These are phyloP conservation scores for Fusarium concolor DNA, from an alignment of 2,329 filamentous ascomycete species.

Conservation along the genomic window DNA sequence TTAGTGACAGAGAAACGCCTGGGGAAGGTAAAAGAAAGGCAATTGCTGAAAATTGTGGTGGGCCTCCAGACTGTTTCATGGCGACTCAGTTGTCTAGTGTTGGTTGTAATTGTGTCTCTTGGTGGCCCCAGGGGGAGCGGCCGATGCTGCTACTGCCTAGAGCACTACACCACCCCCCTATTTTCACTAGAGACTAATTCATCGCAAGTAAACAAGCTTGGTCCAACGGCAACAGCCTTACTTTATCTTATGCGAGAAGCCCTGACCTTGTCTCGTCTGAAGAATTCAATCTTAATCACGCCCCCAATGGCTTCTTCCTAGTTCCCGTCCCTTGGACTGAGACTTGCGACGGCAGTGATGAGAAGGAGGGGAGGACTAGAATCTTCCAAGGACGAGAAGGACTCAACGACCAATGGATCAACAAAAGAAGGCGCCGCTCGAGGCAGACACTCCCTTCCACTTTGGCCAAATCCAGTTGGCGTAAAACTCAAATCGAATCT, in stretches of 20 bases:
- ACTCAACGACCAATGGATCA: background rate
- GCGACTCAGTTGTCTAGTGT: background rate
- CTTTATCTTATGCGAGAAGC: background rate
- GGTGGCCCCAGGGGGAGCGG: too few species aligned
- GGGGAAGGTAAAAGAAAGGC: background rate
- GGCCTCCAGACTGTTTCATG: background rate
- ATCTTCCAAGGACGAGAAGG: too few species aligned
- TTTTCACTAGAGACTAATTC: background rate
- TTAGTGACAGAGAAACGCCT: background rate
- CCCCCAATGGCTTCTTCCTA: too few species aligned
- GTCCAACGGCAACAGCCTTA: background rate
- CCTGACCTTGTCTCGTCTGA: background rate
- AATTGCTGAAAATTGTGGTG: background rate
- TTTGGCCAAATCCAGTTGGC: background rate
- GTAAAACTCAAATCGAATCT: background rate
- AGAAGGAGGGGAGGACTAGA: background rate
- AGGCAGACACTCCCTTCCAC: background rate
- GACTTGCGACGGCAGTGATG: too few species aligned
- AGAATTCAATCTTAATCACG: background rate
- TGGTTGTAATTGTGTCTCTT: background rate
- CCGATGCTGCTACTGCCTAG: background rate
- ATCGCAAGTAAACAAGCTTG: background rate
- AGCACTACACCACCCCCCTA: constrained; percentile 12
- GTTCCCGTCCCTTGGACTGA: too few species aligned
- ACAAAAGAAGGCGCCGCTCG: background rate